These are phyloP conservation scores for Halophytophthora polymorphica DNA, from an alignment of 352 stramenopile genomes.

Conservation along the genomic window DNA sequence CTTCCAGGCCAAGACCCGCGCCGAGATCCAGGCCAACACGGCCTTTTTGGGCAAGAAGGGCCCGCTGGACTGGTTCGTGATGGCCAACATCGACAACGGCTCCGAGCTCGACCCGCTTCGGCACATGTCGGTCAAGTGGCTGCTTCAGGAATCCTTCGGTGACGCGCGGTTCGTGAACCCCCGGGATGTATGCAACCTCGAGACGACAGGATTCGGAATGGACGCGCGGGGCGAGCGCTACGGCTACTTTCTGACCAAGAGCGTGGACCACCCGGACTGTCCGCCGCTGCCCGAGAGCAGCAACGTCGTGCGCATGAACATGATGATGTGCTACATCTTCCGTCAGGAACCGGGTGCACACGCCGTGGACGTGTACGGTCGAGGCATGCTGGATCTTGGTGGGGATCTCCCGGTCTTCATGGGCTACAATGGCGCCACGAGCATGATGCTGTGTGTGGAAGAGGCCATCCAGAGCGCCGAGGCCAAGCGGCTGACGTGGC, in stretches of 20 bases:
- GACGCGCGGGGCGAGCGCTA: slow-evolving; percentile 20
- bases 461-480: slow-evolving; percentile 15
- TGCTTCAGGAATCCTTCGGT: slow-evolving; percentile 20
- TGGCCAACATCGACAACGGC: slow-evolving; percentile 21
- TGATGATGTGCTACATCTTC: slow-evolving; percentile 25
- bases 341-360: slow-evolving; percentile 13
- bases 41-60: slow-evolving; percentile 15
- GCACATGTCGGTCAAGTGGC: slow-evolving; percentile 42
- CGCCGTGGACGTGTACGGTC: slow-evolving; percentile 22
- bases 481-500: slow-evolving; percentile 22
- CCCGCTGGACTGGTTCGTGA: slow-evolving; percentile 20
- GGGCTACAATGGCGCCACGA: slow-evolving; percentile 10
- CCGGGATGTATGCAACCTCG: slow-evolving; percentile 31
- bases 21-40: slow-evolving; percentile 16
- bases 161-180: slow-evolving; percentile 18
- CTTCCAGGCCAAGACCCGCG: slow-evolving; percentile 18
- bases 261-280: slow-evolving; percentile 28
- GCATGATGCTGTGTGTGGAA: slow-evolving; percentile 17
- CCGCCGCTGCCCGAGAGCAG: slow-evolving; percentile 17
- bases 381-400: slow-evolving; percentile 19
- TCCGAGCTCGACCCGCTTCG: slow-evolving; percentile 29
- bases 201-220: slow-evolving; percentile 29
- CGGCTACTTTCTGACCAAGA: slow-evolving; percentile 35
- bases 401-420: slow-evolving; percentile 8
- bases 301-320: slow-evolving; percentile 18